Conservation (phyloP, 2,329 filamentous ascomycete species). For the Ophiognomonia clavigignenti-juglandacearum region DNA sequence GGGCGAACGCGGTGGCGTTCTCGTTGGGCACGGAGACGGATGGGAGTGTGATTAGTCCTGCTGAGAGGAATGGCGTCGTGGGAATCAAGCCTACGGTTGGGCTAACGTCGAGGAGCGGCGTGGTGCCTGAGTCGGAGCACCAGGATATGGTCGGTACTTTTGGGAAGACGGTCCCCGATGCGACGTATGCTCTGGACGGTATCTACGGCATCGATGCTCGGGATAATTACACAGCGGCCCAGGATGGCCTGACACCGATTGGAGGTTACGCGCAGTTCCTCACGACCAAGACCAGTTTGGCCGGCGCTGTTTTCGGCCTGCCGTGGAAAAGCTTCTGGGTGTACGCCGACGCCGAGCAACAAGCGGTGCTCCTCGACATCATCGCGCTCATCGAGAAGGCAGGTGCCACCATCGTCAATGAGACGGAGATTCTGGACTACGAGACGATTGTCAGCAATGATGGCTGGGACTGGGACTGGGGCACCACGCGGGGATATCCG, state of each 20-base stretch:
- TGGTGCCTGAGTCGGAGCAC: constrained; percentile 62
- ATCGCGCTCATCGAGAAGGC: constrained; percentile 51
- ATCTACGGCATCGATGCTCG: constrained; percentile 60
- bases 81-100: constrained; percentile 62
- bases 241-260: constrained; percentile 47
- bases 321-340: constrained; percentile 71
- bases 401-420: constrained; percentile 65
- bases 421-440: constrained; percentile 62
- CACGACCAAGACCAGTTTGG: constrained; percentile 46
- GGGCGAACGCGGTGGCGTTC: constrained; percentile 51
- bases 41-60: constrained; percentile 59
- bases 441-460: constrained; percentile 57
- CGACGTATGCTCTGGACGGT: constrained; percentile 59
- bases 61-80: constrained; percentile 52
- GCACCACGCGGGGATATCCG: constrained; percentile 54
- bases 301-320: constrained; percentile 62
- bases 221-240: constrained; percentile 62
- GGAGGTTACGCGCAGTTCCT: constrained; percentile 56
- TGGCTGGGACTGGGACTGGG: constrained; percentile 74
- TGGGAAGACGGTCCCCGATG: constrained; percentile 64
- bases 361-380: constrained; percentile 43
- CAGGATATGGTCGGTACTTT: constrained; percentile 68
- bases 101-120: constrained; percentile 56
- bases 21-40: constrained; percentile 71
- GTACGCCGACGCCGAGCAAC: constrained; percentile 51